Base-by-base conservation (phyloP, 176 grass and related monocot genomes). In the Alopecurus myosuroides region DNA sequence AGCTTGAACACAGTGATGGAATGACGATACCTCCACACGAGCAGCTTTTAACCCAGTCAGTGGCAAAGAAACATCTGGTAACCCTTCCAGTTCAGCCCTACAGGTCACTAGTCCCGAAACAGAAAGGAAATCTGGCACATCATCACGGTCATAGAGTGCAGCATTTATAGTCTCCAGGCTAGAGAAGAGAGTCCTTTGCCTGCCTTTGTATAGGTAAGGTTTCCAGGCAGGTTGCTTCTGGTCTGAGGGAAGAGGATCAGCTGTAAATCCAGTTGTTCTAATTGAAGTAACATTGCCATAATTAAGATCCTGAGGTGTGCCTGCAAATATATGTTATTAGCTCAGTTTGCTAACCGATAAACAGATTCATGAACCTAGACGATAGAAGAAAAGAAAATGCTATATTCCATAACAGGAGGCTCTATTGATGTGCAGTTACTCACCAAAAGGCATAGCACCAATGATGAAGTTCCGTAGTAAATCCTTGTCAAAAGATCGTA, bases 211-310 rank as follows among this genome's bases (percentile, higher is more conserved):
- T 74, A 98, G 83, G 78, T 88, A 95, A 68, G 95, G 93, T 44
- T 98, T 98, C 95, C 93, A 98, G 22, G 93, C 93, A 85, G 95
- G 93, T 88, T 98, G 93, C 64, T 94, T 94, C 75, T 93, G 90
- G 57, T 95, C 91, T 63, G 85, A 60, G 2, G 91, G 93, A 77
- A 92, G 89, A 29, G 88, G 79, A 53, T 98, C 95, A 14, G 86
- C 77, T 74, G 87, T 89, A 90, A 92, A 90, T 57, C 95, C 95
- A 46, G 82, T 91, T 53, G 88, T 77, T 82, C 93, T 92, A 78
- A 98, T 88, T 11, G 89, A 82, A 80, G 83, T 88, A 81, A 95
- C 82, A 82, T 98, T 95, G 60, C 89, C 34, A 75, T 85, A 90
- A 86, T 90, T 95, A 48, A 98, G 91, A 87, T 98, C 96, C 72